phyloP scores from a whole-genome alignment of 2,329 filamentous ascomycete genomes.

The Cladophialophora exuberans region DNA sequence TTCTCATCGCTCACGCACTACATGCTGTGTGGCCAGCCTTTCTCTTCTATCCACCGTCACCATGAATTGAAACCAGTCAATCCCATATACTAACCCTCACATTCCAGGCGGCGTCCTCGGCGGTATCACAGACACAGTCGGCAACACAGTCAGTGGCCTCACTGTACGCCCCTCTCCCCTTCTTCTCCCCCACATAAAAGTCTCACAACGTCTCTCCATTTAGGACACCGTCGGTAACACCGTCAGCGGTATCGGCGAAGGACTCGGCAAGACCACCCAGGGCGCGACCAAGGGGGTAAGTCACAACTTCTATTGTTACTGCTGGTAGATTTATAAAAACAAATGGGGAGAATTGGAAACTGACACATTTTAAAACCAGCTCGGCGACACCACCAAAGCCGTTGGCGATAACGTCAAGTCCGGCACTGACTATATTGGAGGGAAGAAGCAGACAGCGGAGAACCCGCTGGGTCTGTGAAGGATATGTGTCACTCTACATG shows the following conservation, averaged over 20 bases:
- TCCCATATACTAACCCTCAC: neutral
- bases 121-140: constrained; percentile 40
- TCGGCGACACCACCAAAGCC: constrained; percentile 28
- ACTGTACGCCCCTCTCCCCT: constrained; percentile 20
- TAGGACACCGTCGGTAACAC: constrained; percentile 37
- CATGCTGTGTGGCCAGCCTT: neutral
- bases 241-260: constrained; percentile 37
- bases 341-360: neutral
- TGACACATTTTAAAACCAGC: constrained; percentile 2
- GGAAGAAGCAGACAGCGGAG: constrained; percentile 34
- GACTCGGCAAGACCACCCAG: constrained; percentile 34
- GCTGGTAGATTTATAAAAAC: neutral
- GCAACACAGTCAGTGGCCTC: constrained; percentile 36
- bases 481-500: neutral
- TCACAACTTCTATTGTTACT: neutral
- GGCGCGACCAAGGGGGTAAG: constrained; percentile 30
- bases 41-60: neutral
- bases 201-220: neutral
- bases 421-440: constrained; percentile 26
- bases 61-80: neutral
- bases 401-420: constrained; percentile 23
- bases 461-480: constrained; percentile 34
- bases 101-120: constrained; percentile 28
- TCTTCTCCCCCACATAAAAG: constrained; percentile 20
- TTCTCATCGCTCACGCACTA: neutral